phyloP scores from a whole-genome alignment of 805 yeast genomes.

The Metschnikowia reukaufii region DNA sequence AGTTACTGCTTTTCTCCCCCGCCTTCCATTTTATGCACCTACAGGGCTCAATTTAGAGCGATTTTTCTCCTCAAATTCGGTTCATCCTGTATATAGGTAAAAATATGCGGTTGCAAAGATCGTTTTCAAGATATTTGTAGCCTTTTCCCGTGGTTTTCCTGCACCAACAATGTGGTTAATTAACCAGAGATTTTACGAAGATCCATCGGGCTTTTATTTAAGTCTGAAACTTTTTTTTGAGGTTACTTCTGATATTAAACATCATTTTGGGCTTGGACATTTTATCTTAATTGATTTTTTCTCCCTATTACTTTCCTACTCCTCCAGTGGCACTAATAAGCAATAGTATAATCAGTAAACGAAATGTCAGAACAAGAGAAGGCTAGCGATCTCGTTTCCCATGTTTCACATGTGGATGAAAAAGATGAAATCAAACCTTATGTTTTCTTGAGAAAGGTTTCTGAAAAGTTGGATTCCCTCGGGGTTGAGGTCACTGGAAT shows the following conservation, averaged over 20 bases:
- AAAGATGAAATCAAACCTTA: conserved; percentile 17
- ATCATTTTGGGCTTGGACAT: background rate
- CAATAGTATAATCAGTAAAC: too few species aligned
- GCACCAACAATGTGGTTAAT: background rate
- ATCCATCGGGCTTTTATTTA: background rate
- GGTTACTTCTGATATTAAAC: too few species aligned
- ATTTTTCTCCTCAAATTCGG: background rate
- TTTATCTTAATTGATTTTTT: background rate
- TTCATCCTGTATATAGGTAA: background rate
- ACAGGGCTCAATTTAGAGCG: conserved; percentile 5
- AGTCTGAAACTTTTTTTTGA: background rate
- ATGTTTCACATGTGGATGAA: conserved; percentile 11
- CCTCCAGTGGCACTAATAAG: too few species aligned
- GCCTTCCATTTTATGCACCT: conserved; percentile 2
- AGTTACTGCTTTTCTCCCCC: background rate
- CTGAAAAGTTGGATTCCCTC: conserved; percentile 42
- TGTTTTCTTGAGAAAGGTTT: conserved; percentile 12
- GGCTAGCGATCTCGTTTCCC: conserved; percentile 1
- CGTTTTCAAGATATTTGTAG: background rate
- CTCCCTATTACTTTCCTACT: too few species aligned
- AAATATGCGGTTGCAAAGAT: conserved; percentile 2
- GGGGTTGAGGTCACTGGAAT: conserved; percentile 80
- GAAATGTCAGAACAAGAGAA: conserved; percentile 1
- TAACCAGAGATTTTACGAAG: background rate
- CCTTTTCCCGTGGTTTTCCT: background rate